Conservation (phyloP, 2,329 filamentous ascomycete genomes). For the Pseudomassariella vexata region DNA sequence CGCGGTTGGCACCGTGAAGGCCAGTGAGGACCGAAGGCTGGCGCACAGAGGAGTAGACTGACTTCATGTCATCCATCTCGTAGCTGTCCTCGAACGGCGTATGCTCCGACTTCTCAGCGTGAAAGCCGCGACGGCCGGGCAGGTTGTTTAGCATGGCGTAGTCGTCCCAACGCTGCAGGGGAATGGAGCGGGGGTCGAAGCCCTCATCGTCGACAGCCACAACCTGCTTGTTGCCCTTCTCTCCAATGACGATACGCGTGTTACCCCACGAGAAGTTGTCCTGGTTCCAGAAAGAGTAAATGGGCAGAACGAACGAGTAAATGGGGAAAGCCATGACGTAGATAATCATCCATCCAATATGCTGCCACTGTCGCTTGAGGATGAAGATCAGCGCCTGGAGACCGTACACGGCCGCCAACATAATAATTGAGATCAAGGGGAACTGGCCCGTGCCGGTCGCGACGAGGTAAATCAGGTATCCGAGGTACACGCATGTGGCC, state of each 20-base stretch:
- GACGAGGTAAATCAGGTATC: constrained; percentile 78
- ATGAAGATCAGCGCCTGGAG: constrained; percentile 96
- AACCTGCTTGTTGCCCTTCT: constrained; percentile 87
- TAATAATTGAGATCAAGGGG: constrained; percentile 79
- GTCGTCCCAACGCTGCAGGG: constrained; percentile 94
- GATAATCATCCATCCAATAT: constrained; percentile 99
- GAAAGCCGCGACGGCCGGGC: constrained; percentile 77
- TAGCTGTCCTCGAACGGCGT: constrained; percentile 65
- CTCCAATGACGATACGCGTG: constrained; percentile 92
- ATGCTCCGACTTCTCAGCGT: constrained; percentile 57
- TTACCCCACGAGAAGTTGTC: constrained; percentile 99
- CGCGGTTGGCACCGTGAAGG: constrained; percentile 56
- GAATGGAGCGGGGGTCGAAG: constrained; percentile 89
- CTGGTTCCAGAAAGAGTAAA: constrained; percentile 99
- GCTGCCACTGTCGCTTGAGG: constrained; percentile 95
- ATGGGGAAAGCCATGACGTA: constrained; percentile 94
- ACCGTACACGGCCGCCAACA: constrained; percentile 89
- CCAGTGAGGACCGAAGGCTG: constrained; percentile 84
- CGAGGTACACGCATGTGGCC: constrained; percentile 80
- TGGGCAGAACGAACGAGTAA: constrained; percentile 81
- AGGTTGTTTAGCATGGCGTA: constrained; percentile 84
- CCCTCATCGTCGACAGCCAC: constrained; percentile 78
- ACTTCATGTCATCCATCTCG: constrained; percentile 98
- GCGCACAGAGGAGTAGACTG: constrained; percentile 87
- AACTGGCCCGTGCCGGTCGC: constrained; percentile 66